A percentile compares a stretch with the other conserved stretches of the same genome.
These are phyloP conservation scores for Lachnellula suecica DNA, from an alignment of 2,329 filamentous ascomycete species.

Conservation along the genomic window DNA sequence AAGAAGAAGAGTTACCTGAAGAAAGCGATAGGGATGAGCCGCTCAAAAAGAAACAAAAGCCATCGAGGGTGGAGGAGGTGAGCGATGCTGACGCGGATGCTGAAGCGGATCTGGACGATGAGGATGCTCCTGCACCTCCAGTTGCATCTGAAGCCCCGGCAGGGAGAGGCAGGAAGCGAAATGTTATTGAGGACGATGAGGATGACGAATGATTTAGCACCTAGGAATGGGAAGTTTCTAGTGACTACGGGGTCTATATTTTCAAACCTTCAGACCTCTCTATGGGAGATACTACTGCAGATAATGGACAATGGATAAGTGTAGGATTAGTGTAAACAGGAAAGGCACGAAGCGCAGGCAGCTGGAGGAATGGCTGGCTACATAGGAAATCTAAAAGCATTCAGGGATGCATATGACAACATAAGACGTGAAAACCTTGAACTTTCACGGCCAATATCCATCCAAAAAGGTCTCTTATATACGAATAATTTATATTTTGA, in stretches of 20 bases:
- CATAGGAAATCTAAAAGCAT: not conserved
- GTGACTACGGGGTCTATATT: not conserved
- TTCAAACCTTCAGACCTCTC: no score
- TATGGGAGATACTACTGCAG: no score
- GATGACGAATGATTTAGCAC: conserved; percentile 38
- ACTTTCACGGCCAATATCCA: no score
- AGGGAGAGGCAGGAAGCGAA: conserved; percentile 47
- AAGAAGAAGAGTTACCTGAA: conserved; percentile 41
- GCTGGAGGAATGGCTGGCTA: not conserved
- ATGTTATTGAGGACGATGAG: conserved; percentile 62
- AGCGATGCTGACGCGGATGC: conserved; percentile 48
- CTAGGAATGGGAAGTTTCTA: not conserved
- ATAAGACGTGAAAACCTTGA: no score
- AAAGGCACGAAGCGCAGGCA: no score
- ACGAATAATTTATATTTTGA: no score
- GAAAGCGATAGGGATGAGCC: conserved; percentile 37
- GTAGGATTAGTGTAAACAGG: no score
- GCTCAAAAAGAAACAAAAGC: conserved; percentile 33
- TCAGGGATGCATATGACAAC: not conserved
- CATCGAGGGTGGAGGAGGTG: conserved; percentile 37
- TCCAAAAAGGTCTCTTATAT: no score
- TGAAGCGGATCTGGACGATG: conserved; percentile 54
- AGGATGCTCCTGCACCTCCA: conserved; percentile 37
- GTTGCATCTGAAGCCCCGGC: conserved; percentile 36
- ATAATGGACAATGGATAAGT: no score